phyloP scores from a whole-genome alignment of 345 rosid genomes.

The Microcos paniculata region DNA sequence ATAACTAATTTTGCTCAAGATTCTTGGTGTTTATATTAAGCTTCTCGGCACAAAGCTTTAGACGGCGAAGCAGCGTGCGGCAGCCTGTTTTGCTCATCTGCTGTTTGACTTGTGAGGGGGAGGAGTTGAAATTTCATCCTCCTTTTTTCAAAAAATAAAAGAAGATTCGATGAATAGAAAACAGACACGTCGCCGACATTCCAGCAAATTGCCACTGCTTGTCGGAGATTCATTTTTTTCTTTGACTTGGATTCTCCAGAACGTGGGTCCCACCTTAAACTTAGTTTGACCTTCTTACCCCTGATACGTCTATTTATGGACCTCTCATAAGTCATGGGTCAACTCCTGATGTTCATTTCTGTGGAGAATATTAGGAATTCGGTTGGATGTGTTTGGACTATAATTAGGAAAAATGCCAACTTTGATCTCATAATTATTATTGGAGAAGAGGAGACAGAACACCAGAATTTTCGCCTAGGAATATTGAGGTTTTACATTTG shows the following conservation, averaged over 20 bases:
- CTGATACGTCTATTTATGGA: too few relatives aligned
- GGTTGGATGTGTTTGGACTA: too few relatives aligned
- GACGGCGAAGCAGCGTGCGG: slow-evolving; percentile 16
- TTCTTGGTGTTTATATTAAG: too few relatives aligned
- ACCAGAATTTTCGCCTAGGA: background rate
- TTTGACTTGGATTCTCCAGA: background rate
- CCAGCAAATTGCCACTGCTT: slow-evolving; percentile 22
- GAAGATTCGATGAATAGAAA: background rate
- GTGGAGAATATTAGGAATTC: too few relatives aligned
- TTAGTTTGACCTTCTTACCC: background rate
- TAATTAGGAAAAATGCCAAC: too few relatives aligned
- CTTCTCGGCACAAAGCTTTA: background rate
- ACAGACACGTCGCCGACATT: slow-evolving; percentile 25
- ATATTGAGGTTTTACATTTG: background rate
- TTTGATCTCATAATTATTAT: too few relatives aligned
- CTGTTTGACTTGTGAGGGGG: background rate
- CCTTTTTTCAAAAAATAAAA: background rate
- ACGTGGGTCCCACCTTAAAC: background rate
- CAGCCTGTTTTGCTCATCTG: background rate
- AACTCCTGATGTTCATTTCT: too few relatives aligned
- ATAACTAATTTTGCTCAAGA: too few relatives aligned
- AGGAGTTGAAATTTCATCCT: background rate
- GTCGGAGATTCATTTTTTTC: slow-evolving; percentile 19
- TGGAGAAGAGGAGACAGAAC: background rate
- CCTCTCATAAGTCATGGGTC: too few relatives aligned